Evolutionary conservation across 345 rosid species (phyloP), one percentile per base, ranked within the genome.

Genomic region (Kernera saxatilis): DNA sequence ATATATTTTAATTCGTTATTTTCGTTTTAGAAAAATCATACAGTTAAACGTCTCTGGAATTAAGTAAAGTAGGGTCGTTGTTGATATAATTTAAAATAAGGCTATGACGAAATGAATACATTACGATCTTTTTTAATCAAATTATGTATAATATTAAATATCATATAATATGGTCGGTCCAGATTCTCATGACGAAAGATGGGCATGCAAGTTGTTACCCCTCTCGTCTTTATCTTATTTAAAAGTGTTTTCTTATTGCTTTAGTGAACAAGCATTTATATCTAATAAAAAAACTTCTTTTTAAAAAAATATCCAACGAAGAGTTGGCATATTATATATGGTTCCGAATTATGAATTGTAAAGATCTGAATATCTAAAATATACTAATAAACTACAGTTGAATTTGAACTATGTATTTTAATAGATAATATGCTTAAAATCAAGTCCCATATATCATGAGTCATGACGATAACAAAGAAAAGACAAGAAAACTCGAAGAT

Each of bases 281-380:
- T n/a, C n/a, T n/a, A n/a, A n/a, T n/a, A 50, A 49, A 70, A 14
- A 11, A 2, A 25, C 8, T 13, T 44, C 2, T 0, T 21, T 43
- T 48, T 22, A 0, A 1, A 7, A 12, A 72, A 43, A 63, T 39
- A 50, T 37, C 61, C 17, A 41, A 41, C 19, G 53, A 40, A 21
- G 33, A 39, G 60, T 39, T 48, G 50, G 41, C 50, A 21, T 30
- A 59, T 43, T 64, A 18, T 67, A 21, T 25, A 53, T 54, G 63
- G 32, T 68, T 53, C 41, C 86, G 69, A 80, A 26, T 49, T 87
- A 86, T 8, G 82, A 86, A 83, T 14, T n/a, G 72, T 75, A 84
- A 80, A 87, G 85, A 82, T 17, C 82, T 86, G 57, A 80, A 63
- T 13, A 12, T 45, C 33, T 12, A 85, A 53, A 53, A 87, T 19